phyloP scores from a whole-genome alignment of 495 filamentous ascomycete species.

The Cercophora sp. region DNA sequence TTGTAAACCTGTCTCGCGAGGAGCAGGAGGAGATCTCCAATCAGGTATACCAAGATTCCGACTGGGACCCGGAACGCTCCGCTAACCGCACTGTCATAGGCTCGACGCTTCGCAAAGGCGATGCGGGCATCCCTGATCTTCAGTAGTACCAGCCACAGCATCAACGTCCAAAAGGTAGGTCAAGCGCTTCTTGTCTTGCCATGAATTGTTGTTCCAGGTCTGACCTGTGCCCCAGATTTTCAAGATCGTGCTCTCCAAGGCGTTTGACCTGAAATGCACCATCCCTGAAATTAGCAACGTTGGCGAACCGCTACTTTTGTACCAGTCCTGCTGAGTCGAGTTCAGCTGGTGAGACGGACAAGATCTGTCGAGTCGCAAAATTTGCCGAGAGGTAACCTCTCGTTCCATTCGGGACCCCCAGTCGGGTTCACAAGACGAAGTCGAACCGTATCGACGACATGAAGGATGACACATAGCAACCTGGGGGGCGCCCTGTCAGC shows the following conservation, averaged over 20 bases:
- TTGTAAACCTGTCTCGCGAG: slow-evolving; percentile 94
- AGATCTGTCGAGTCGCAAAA: neutral
- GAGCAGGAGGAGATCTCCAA: slow-evolving; percentile 98
- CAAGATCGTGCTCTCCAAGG: slow-evolving; percentile 98
- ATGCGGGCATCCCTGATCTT: slow-evolving; percentile 98
- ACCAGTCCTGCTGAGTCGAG: slow-evolving; percentile 63
- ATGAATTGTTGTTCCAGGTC: slow-evolving; percentile 2
- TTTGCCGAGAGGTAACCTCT: slow-evolving; percentile 8
- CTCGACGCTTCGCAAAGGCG: slow-evolving; percentile 91
- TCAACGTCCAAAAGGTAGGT: slow-evolving; percentile 96
- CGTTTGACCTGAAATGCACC: slow-evolving; percentile 97
- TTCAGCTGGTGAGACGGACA: neutral
- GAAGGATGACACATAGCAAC: too few species aligned
- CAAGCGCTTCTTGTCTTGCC: neutral
- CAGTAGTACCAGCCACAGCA: slow-evolving; percentile 96
- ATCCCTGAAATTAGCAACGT: slow-evolving; percentile 98
- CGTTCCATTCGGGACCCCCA: neutral
- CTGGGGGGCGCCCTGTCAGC: too few species aligned
- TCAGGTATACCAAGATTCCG: slow-evolving; percentile 57
- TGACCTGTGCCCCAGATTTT: slow-evolving; percentile 67
- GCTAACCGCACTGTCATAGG: slow-evolving; percentile 47
- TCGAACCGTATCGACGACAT: too few species aligned
- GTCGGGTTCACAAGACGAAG: neutral
- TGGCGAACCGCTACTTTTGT: slow-evolving; percentile 92
- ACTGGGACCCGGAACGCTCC: neutral